These are phyloP conservation scores for Ramalina intermedia DNA, from an alignment of 495 filamentous ascomycete genomes.

Conservation along the genomic window DNA sequence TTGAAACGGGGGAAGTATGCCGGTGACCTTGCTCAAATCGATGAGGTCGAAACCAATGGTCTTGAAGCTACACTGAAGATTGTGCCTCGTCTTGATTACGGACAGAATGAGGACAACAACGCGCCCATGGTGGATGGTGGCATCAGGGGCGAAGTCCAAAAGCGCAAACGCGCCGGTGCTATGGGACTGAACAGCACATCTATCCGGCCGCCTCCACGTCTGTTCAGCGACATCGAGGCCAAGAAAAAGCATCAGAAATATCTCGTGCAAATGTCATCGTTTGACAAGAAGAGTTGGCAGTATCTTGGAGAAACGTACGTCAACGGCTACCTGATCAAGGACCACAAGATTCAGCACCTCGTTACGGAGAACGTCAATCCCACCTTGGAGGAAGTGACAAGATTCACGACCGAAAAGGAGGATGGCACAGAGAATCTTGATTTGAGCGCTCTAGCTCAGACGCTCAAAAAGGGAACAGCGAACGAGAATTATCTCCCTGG, in stretches of 20 bases:
- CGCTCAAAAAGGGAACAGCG: slow-evolving; percentile 61
- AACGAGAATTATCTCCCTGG: slow-evolving; percentile 76
- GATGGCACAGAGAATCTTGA: slow-evolving; percentile 91
- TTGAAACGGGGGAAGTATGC: slow-evolving; percentile 72
- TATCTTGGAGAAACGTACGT: slow-evolving; percentile 80
- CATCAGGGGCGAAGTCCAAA: slow-evolving; percentile 29
- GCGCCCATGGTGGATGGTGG: slow-evolving; percentile 34
- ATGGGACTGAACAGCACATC: slow-evolving; percentile 24
- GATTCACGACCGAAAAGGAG: slow-evolving; percentile 73
- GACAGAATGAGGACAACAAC: slow-evolving; percentile 61
- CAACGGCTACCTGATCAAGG: slow-evolving; percentile 87
- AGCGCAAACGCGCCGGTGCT: slow-evolving; percentile 61
- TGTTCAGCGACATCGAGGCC: slow-evolving; percentile 90
- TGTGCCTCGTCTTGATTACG: slow-evolving; percentile 87
- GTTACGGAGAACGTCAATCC: slow-evolving; percentile 81
- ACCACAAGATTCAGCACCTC: slow-evolving; percentile 76
- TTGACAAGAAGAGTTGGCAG: slow-evolving; percentile 60
- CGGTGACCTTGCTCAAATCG: slow-evolving; percentile 82
- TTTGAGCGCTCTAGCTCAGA: slow-evolving; percentile 74
- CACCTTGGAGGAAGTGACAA: slow-evolving; percentile 84
- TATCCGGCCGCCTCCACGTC: slow-evolving; percentile 65
- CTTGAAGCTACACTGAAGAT: slow-evolving; percentile 73
- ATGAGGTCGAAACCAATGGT: slow-evolving; percentile 86
- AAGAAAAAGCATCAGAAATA: slow-evolving; percentile 71
- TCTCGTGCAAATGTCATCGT: slow-evolving; percentile 37